These are phyloP conservation scores for Trametes cubensis DNA, from an alignment of 768 basidiomycete species.

Conservation along the genomic window DNA sequence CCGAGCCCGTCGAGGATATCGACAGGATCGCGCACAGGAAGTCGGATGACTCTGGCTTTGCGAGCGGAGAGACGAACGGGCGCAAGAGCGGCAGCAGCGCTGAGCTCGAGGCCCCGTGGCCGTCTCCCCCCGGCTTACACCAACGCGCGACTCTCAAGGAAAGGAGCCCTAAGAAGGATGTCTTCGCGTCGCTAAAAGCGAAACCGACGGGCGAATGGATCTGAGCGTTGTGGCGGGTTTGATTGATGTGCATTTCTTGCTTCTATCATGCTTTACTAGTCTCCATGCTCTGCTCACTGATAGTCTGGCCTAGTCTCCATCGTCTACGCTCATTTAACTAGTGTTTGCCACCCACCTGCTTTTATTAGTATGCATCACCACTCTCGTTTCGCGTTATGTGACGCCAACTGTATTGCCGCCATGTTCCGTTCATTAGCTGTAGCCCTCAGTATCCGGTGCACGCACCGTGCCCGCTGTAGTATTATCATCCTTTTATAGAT, in stretches of 20 bases:
- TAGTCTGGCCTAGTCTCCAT: not conserved
- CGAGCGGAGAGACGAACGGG: constrained; percentile 20
- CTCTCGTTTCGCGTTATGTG: constrained; percentile 3
- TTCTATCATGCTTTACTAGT: too few species aligned
- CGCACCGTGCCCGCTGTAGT: constrained; percentile 6
- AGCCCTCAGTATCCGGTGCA: constrained; percentile 1
- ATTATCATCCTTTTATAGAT: constrained; percentile 7
- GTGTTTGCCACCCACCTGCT: not conserved
- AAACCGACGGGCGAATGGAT: constrained; percentile 31
- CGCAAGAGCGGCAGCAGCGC: constrained; percentile 25
- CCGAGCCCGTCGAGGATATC: constrained; percentile 36
- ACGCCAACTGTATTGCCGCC: constrained; percentile 2
- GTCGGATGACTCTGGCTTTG: constrained; percentile 32
- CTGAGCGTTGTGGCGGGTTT: constrained; percentile 15
- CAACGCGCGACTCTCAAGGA: constrained; percentile 14
- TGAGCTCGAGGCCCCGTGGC: constrained; percentile 24
- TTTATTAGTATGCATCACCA: constrained; percentile 1
- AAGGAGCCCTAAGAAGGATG: constrained; percentile 19
- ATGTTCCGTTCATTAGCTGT: constrained; percentile 1
- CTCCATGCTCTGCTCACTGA: not conserved
- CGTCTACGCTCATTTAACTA: constrained; percentile 12
- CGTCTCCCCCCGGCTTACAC: constrained; percentile 15
- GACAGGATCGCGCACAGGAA: constrained; percentile 11
- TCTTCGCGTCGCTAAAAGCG: constrained; percentile 21
- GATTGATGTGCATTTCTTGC: too few species aligned